Base-by-base conservation (phyloP, 2,329 filamentous ascomycete genomes). In the Helotiales sp. region DNA sequence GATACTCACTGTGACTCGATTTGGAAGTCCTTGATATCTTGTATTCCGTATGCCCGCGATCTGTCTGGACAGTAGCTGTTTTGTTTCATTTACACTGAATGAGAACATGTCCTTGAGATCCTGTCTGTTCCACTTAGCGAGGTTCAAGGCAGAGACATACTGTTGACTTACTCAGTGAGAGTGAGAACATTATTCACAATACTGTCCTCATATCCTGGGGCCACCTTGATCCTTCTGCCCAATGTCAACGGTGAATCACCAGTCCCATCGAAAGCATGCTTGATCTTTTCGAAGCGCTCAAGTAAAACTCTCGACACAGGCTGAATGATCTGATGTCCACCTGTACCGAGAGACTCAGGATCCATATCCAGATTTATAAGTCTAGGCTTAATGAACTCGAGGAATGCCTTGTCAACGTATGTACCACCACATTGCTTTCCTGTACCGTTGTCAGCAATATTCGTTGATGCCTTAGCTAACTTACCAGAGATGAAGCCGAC, bases 371-470 rank as follows among this genome's bases (percentile, higher is more conserved):
- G 33, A 44, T 46, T 50, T 7, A 34, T 5, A 6, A 56, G 27
- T 46, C 27, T 51, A 5, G 46, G 33, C 10, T 51, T 2, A 2
- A 56, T 7, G 8, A 22, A 56, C 17, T 52, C 27, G 10, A 56
- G 46, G 22, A 56, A 56, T 8, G 46, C 46, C 34, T 46, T 22
- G 36, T 56, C 54, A 44, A 56, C 29, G 17, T 51, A 56, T 2
- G 54, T 56, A 17, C 31, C 46, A 44, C 54, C 54, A 27, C 17
- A 56, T 52, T 56, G 36, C 4, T 8, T 34, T 44, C 54, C 54
- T 56, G 24, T 3, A 31, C 8, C 25, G n/a, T 4, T 9, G 49
- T 46, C 17, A 22, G 29, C 42, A 33, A 10, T 5, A 24, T 2
- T 4, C n/a, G 2, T 9, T n/a, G 6, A 27, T 15, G 6, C 12